A percentile compares a stretch with the other conserved stretches of the same genome.
Conservation (phyloP, 208 protist species). For the Trichomonas vaginalis region DNA sequence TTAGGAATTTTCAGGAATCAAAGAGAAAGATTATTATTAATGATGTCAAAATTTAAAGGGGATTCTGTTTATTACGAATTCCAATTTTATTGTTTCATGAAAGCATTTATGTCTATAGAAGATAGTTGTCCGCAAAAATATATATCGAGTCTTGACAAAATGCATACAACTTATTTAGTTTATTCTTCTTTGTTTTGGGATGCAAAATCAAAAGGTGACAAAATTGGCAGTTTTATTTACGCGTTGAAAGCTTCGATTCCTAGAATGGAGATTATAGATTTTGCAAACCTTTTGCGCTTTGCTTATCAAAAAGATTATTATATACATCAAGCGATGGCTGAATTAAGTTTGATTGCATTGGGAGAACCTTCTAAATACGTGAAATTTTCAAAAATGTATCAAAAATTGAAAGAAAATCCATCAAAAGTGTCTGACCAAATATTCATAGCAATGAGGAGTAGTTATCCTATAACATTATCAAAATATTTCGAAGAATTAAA, state of each 20-base stretch:
- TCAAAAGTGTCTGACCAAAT: not conserved
- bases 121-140: not conserved
- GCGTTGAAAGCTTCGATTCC: not conserved
- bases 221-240: not conserved
- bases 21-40: not conserved
- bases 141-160: not conserved
- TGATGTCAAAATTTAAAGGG: not conserved
- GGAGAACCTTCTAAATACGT: not conserved
- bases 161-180: not conserved
- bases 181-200: not conserved
- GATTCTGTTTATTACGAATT: not conserved
- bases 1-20: not conserved
- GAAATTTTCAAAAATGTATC: not conserved
- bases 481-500: no score
- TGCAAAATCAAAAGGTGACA: not conserved
- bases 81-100: not conserved
- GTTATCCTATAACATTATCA: no score
- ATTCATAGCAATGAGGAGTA: not conserved
- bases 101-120: not conserved
- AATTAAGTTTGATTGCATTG: not conserved
- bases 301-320: not conserved
- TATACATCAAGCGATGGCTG: not conserved
- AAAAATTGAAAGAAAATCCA: not conserved
- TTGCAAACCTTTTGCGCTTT: not conserved
- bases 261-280: not conserved